Conservation (phyloP, 164 flowering plant genomes). For the Taxillus chinensis region DNA sequence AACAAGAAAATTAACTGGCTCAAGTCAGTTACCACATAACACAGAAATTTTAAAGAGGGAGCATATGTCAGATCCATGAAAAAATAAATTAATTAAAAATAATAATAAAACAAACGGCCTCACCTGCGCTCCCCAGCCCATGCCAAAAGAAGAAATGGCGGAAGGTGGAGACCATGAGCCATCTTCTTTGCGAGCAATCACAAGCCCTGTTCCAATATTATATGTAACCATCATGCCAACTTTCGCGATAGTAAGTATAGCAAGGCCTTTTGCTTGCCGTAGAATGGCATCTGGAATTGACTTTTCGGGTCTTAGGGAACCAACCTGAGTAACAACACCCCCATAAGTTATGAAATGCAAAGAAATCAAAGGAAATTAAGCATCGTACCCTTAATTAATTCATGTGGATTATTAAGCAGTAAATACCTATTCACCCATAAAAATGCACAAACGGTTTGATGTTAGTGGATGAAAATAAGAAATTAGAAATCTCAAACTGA, state of each 20-base stretch:
- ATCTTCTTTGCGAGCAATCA: slow-evolving; percentile 80
- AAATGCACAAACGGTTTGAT: no score
- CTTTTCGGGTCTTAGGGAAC: slow-evolving; percentile 58
- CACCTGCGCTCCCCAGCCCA: slow-evolving; percentile 99
- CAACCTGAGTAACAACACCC: slow-evolving; percentile 40
- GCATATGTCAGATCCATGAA: no score
- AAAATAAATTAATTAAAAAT: no score
- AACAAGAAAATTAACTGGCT: no score
- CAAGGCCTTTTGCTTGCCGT: slow-evolving; percentile 83
- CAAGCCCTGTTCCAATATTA: slow-evolving; percentile 87
- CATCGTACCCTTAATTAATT: background rate
- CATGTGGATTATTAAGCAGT: no score
- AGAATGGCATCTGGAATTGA: slow-evolving; percentile 73
- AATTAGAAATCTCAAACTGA: no score
- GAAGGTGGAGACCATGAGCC: slow-evolving; percentile 99
- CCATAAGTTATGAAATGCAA: background rate
- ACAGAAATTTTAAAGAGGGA: no score
- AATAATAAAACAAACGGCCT: background rate
- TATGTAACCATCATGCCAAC: slow-evolving; percentile 88
- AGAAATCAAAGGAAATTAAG: slow-evolving; percentile 2
- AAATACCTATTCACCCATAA: no score
- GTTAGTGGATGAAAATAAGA: no score
- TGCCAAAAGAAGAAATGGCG: slow-evolving; percentile 80
- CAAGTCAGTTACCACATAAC: no score
- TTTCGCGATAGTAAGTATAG: slow-evolving; percentile 73